A percentile compares a stretch with the other conserved stretches of the same genome.
Conservation (phyloP, 2,329 filamentous ascomycete species). For the Neonectria ditissima region DNA sequence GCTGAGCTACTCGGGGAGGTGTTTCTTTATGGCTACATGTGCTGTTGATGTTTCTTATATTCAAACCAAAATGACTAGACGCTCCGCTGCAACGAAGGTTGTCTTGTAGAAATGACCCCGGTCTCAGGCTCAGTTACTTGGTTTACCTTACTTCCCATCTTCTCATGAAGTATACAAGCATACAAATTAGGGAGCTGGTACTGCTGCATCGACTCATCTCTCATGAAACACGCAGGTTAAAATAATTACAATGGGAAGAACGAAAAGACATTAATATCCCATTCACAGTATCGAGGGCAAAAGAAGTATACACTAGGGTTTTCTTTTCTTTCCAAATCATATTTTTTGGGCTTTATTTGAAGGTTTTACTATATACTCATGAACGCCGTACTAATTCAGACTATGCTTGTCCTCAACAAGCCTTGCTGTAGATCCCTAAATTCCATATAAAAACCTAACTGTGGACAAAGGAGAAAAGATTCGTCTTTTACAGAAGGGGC, state of each 20-base stretch:
- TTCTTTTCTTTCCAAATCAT: no score
- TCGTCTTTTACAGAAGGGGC: neutral
- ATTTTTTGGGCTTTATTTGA: no score
- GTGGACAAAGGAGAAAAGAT: neutral
- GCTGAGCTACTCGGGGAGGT: constrained; percentile 32
- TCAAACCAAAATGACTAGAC: no score
- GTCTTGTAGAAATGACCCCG: neutral
- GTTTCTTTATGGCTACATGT: neutral
- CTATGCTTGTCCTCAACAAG: neutral
- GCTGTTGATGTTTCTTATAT: neutral
- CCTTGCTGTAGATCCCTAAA: neutral
- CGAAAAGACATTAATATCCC: neutral
- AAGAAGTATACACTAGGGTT: no score
- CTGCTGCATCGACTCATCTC: no score
- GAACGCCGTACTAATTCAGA: constrained; percentile 1
- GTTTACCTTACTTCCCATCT: no score
- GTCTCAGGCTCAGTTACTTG: no score
- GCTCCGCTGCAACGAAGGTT: neutral
- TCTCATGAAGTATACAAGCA: no score
- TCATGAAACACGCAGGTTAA: no score
- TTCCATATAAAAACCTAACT: constrained; percentile 6
- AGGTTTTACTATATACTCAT: constrained; percentile 13
- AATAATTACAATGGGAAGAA: no score
- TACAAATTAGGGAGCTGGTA: no score
- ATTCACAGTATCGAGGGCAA: no score